Percentiles rank a stretch among this genome's conserved stretches.
Evolutionary conservation across 2,329 filamentous ascomycete genomes (phyloP).

Genomic region (Fusarium guadeloupense): DNA sequence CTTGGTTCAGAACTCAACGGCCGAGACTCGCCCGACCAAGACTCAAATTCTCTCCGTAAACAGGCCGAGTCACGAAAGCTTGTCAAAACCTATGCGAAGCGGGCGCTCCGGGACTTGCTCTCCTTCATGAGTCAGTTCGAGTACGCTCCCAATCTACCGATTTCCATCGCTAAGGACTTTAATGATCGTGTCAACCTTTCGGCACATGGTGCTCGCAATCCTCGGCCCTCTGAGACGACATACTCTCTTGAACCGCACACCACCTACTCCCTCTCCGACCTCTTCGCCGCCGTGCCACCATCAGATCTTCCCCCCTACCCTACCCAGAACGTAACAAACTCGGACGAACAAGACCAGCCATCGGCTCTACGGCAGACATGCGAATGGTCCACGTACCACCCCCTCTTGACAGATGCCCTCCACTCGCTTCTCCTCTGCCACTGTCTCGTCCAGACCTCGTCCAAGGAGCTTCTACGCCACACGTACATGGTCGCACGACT

Average conservation of each 20-base stretch:
- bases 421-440: constrained; percentile 83
- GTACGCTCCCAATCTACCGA: constrained; percentile 76
- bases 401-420: constrained; percentile 79
- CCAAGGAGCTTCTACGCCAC: constrained; percentile 80
- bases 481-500: constrained; percentile 84
- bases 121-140: constrained; percentile 78
- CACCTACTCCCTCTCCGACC: constrained; percentile 61
- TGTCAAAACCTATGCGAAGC: constrained; percentile 78
- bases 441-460: constrained; percentile 79
- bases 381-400: constrained; percentile 73
- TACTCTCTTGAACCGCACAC: constrained; percentile 47
- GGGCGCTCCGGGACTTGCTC: constrained; percentile 78
- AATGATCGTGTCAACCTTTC: constrained; percentile 66
- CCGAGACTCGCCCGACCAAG: not conserved
- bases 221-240: constrained; percentile 48
- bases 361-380: constrained; percentile 46
- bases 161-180: constrained; percentile 66
- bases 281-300: constrained; percentile 77
- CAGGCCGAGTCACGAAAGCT: constrained; percentile 61
- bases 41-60: constrained; percentile 17
- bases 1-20: not conserved
- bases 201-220: constrained; percentile 57
- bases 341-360: constrained; percentile 38
- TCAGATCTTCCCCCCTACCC: constrained; percentile 75
- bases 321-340: constrained; percentile 50